Percentiles rank a stretch among this genome's conserved stretches.
Evolutionary conservation across 192 early-diverging fungal genomes (phyloP).

Genomic region (Linnemannia schmuckeri): DNA sequence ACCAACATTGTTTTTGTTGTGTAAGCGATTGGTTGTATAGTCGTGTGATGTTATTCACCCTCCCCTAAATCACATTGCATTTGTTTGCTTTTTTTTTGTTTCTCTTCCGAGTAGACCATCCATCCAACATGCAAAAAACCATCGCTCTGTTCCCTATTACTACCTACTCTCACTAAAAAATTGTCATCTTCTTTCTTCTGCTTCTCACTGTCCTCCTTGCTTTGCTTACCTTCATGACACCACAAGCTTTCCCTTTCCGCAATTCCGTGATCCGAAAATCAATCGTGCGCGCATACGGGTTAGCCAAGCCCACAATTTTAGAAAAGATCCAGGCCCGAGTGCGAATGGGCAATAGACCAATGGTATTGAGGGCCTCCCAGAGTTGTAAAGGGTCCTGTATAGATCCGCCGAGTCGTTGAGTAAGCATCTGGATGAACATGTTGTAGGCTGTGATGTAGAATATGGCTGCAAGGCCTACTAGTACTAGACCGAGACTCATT

Average conservation of each 20-base stretch:
- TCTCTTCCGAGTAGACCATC: not conserved
- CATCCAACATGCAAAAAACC: not conserved
- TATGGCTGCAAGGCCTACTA: constrained; percentile 17
- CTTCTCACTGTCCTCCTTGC: not conserved
- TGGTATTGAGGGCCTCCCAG: constrained; percentile 61
- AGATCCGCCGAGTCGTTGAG: constrained; percentile 22
- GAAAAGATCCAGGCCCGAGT: constrained; percentile 63
- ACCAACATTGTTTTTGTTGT: not conserved
- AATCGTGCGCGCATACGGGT: constrained; percentile 62
- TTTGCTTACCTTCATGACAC: constrained; percentile 62
- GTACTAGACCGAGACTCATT: constrained; percentile 25
- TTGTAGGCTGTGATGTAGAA: constrained; percentile 1
- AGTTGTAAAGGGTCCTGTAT: constrained; percentile 56
- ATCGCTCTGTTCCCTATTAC: not conserved
- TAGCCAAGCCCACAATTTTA: constrained; percentile 54
- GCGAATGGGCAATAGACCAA: constrained; percentile 51
- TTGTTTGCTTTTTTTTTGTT: not conserved
- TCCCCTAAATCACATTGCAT: not conserved
- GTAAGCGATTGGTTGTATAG: not conserved
- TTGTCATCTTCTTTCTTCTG: not conserved
- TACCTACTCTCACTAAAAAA: not conserved
- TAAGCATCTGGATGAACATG: constrained; percentile 29
- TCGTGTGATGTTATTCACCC: not conserved
- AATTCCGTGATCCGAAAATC: constrained; percentile 68
- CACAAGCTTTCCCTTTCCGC: constrained; percentile 63